Conservation (phyloP, 2,329 filamentous ascomycete genomes). For the Colletotrichum sp. region DNA sequence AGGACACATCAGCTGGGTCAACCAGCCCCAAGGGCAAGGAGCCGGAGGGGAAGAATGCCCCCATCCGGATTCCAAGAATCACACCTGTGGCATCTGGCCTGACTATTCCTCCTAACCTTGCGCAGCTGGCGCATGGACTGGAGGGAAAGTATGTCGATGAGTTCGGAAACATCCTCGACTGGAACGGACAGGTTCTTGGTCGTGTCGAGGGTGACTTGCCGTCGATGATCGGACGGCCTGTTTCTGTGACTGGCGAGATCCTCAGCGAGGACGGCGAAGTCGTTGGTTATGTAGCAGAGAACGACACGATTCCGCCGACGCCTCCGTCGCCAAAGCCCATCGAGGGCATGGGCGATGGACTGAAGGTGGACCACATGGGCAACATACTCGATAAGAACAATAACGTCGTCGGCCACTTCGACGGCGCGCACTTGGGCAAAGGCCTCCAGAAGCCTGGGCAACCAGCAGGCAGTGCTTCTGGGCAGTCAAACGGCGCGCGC, state of each 20-base stretch:
- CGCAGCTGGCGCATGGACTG: conserved; percentile 43
- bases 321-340: conserved; percentile 30
- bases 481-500: neutral
- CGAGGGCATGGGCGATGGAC: conserved; percentile 39
- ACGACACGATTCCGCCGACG: conserved; percentile 34
- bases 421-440: conserved; percentile 35
- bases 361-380: conserved; percentile 47
- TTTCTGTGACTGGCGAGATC: conserved; percentile 51
- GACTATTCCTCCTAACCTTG: conserved; percentile 30
- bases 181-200: conserved; percentile 54
- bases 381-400: conserved; percentile 52
- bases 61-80: conserved; percentile 44
- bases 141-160: conserved; percentile 56
- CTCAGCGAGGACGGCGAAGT: conserved; percentile 47
- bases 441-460: conserved; percentile 45
- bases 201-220: conserved; percentile 59
- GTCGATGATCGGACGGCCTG: conserved; percentile 55
- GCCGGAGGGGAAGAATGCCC: conserved; percentile 19
- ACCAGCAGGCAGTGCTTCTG: neutral
- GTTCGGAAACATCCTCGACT: conserved; percentile 58
- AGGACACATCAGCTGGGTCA: neutral
- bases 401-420: conserved; percentile 52
- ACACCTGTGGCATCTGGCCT: conserved; percentile 40
- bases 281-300: conserved; percentile 48
- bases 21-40: neutral